Evolutionary conservation across 2,329 filamentous ascomycete species (phyloP).

Genomic region (Reticulascus tulasneorum): DNA sequence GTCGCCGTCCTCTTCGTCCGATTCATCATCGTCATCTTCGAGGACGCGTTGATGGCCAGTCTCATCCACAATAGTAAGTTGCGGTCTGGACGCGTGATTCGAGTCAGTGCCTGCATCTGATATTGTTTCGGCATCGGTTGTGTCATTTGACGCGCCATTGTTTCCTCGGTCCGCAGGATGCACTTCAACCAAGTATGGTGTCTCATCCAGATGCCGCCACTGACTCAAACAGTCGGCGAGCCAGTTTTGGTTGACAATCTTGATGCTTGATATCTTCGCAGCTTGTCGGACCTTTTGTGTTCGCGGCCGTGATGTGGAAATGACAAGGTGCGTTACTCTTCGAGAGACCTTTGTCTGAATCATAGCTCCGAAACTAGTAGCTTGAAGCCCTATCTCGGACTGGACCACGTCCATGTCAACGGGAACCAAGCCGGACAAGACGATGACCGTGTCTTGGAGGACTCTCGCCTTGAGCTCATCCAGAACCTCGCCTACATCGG

Average conservation of each 20-base stretch:
- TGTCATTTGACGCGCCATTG: constrained; percentile 24
- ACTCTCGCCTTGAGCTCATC: constrained; percentile 74
- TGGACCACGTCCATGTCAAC: constrained; percentile 72
- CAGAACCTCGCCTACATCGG: constrained; percentile 84
- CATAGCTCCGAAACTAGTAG: constrained; percentile 76
- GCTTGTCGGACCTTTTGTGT: constrained; percentile 92
- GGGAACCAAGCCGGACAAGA: constrained; percentile 87
- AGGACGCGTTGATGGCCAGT: constrained; percentile 38
- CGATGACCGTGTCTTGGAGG: constrained; percentile 70
- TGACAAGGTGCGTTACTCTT: constrained; percentile 70
- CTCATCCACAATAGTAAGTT: constrained; percentile 38
- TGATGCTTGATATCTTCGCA: constrained; percentile 72
- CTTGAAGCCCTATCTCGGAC: constrained; percentile 85
- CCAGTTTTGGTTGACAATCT: constrained; percentile 91
- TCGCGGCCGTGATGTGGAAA: constrained; percentile 65
- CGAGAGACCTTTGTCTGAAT: constrained; percentile 54
- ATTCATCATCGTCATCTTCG: constrained; percentile 29
- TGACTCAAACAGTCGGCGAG: constrained; percentile 77
- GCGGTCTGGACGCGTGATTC: constrained; percentile 38
- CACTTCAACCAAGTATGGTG: constrained; percentile 71
- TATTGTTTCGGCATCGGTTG: constrained; percentile 16
- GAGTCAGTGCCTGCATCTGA: constrained; percentile 16
- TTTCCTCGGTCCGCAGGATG: constrained; percentile 61
- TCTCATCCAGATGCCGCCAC: constrained; percentile 78
- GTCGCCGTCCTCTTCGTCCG: constrained; percentile 25